Conservation (phyloP, 169 alveolate genomes). For the Eimeria acervulina region DNA sequence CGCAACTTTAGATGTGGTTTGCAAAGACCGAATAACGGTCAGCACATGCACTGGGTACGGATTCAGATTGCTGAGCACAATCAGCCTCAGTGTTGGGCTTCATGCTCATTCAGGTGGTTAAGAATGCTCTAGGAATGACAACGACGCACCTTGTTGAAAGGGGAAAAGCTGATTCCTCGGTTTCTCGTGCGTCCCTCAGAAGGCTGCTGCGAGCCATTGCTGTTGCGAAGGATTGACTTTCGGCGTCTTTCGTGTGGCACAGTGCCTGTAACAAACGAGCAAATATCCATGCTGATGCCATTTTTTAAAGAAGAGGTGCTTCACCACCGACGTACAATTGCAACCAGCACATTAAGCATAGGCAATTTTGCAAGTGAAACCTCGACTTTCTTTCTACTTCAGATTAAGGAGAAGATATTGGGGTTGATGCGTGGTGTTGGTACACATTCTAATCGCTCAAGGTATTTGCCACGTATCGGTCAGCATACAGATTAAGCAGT, state of each 20-base stretch:
- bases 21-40: background rate
- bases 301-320: background rate
- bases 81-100: background rate
- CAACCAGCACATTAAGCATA: background rate
- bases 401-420: background rate
- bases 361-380: background rate
- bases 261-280: conserved; percentile 44
- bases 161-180: conserved; percentile 75
- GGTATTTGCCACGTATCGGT: no score
- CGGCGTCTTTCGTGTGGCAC: conserved; percentile 78
- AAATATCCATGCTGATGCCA: background rate
- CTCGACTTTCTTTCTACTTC: background rate
- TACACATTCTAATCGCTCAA: no score
- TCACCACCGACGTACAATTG: background rate
- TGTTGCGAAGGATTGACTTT: conserved; percentile 65
- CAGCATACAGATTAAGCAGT: background rate
- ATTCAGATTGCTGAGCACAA: background rate
- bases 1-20: background rate
- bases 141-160: conserved; percentile 69
- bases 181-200: conserved; percentile 53
- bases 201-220: conserved; percentile 70
- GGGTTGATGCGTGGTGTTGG: no score
- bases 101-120: background rate
- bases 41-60: background rate
- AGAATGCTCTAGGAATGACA: background rate